Evolutionary conservation across 2,329 filamentous ascomycete species (phyloP).

Genomic region (Monosporascus sp.): DNA sequence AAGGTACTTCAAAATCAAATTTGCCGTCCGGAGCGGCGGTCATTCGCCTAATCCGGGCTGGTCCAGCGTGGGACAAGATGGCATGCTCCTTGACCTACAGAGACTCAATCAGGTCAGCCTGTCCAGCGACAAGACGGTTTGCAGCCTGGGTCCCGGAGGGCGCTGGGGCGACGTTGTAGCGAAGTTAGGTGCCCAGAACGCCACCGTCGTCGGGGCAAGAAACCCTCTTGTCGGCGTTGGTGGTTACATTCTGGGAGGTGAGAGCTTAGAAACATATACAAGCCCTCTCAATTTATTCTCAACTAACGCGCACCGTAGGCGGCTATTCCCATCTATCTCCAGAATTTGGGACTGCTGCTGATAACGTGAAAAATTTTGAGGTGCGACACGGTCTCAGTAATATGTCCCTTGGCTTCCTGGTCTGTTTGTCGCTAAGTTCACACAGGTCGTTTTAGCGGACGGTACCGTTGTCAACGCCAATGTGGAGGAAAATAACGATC

Average conservation of each 20-base stretch:
- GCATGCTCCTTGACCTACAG: constrained; percentile 19
- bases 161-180: constrained; percentile 16
- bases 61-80: constrained; percentile 5
- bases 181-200: constrained; percentile 5
- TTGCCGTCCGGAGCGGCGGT: constrained; percentile 11
- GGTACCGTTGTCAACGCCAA: constrained; percentile 38
- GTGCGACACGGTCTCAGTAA: constrained; percentile 1
- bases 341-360: constrained; percentile 35
- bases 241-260: constrained; percentile 26
- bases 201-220: constrained; percentile 15
- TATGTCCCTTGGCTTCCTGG: neutral
- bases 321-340: constrained; percentile 13
- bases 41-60: constrained; percentile 16
- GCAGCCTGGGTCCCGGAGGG: constrained; percentile 24
- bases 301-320: constrained; percentile 9
- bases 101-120: constrained; percentile 14
- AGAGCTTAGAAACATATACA: neutral
- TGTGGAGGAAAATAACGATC: constrained; percentile 29
- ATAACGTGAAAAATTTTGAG: constrained; percentile 35
- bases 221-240: constrained; percentile 17
- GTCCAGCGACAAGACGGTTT: constrained; percentile 14
- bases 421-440: neutral
- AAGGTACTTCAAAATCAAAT: constrained; percentile 8
- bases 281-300: neutral
- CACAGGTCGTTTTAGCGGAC: constrained; percentile 38